A percentile compares a stretch with the other conserved stretches of the same genome.
Evolutionary conservation across 768 basidiomycete genomes (phyloP).

Genomic region (Kondoa malvinella): DNA sequence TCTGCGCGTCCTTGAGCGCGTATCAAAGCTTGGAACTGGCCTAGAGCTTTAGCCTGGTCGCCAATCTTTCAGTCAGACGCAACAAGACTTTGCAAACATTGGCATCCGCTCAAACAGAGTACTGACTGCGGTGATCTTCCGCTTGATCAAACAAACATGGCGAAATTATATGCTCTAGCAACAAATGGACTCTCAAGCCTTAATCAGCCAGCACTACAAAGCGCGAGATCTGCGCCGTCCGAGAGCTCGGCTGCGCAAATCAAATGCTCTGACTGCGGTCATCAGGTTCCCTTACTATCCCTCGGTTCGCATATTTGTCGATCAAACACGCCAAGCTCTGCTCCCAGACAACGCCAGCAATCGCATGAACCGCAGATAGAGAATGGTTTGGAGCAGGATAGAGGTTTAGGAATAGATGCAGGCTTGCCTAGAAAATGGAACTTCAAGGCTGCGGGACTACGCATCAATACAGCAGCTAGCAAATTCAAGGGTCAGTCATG

Average conservation of each 20-base stretch:
- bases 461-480: not conserved
- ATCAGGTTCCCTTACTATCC: slow-evolving; percentile 6
- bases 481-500: not conserved
- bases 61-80: too few species aligned
- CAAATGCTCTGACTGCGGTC: slow-evolving; percentile 18
- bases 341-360: not conserved
- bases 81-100: too few species aligned
- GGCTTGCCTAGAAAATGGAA: not conserved
- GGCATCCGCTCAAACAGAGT: not conserved
- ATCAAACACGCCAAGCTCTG: slow-evolving; percentile 10
- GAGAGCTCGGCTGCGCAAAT: slow-evolving; percentile 3
- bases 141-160: not conserved
- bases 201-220: not conserved
- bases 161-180: not conserved
- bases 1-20: too few species aligned
- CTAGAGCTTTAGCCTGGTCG: too few species aligned
- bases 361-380: not conserved
- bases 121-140: not conserved
- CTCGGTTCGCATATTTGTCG: slow-evolving; percentile 8
- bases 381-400: not conserved
- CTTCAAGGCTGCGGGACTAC: not conserved
- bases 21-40: too few species aligned
- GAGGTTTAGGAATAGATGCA: not conserved
- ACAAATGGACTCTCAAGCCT: not conserved
- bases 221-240: not conserved